Evolutionary conservation across 257 asterid genomes (phyloP), one percentile per base, ranked within the genome.

Genomic region (Verbena officinalis): DNA sequence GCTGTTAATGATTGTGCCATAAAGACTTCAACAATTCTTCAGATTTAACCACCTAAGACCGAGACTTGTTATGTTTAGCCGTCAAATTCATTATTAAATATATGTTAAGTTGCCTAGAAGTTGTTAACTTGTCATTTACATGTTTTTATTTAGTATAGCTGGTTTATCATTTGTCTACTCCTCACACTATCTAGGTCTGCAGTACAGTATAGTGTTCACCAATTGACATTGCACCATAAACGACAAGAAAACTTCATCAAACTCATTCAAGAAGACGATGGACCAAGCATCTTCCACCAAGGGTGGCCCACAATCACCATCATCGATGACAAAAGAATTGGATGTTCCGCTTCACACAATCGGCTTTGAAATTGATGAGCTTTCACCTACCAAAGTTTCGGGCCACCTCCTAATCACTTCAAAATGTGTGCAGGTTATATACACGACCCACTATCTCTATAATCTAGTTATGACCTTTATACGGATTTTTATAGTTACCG

Each of bases 301-400:
- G 27, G 67, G 64, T 23, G 31, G 30, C 24, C 24, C 56, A 9
- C 45, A 69, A 27, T 1, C 77, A 19, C 4, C 64, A 6, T 8
- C 67, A 10, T 44, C 80, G 9, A 83, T 74, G 72, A 78, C 86
- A 4, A 58, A 74, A 73, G 73, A 42, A 19, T 27, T 92, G 68
- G 96, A 90, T 60, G 17, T 73, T 17, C 68, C 90, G 21, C 87
- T 92, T 3, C 71, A 83, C 56, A 36, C 73, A 14, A 12, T 89
- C 1, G 97, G 98, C 9, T 92, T 92, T 50, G 89, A 82, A 62
- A 40, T 87, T 4, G 88, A 81, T 59, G 84, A 81, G n/a, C 56
- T 92, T 39, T 75, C 98, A 3, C 72, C 90, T 16, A 42, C 23
- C 7, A 87, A 67, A 75, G 84, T 87, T 11, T 68, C 94, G 12